Percentiles rank a stretch among this genome's conserved stretches.
Evolutionary conservation across 2,329 filamentous ascomycete species (phyloP).

Genomic region (Aspergillus sp.): DNA sequence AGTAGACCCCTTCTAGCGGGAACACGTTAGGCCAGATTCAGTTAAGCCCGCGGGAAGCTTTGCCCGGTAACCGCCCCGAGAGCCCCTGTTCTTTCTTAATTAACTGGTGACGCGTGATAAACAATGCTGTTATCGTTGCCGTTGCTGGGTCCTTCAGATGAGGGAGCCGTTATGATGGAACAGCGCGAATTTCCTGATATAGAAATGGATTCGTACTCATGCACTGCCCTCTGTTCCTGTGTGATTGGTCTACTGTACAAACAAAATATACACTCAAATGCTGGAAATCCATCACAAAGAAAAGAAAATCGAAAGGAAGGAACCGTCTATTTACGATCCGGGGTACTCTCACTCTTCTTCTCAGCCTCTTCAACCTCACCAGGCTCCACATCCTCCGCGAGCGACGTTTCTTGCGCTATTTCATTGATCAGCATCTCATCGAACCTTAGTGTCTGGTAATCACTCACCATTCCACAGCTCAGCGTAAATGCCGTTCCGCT

Average conservation of each 20-base stretch:
- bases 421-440: neutral
- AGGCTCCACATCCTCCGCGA: slow-evolving; percentile 28
- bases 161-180: no score
- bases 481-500: slow-evolving; percentile 65
- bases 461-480: slow-evolving; percentile 79
- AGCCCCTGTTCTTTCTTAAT: neutral
- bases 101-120: no score
- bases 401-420: slow-evolving; percentile 56
- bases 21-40: neutral
- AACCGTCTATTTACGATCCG: slow-evolving; percentile 1
- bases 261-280: neutral
- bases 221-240: no score
- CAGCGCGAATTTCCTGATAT: no score
- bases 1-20: no score
- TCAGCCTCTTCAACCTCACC: slow-evolving; percentile 37
- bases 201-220: no score
- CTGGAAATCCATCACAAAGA: neutral
- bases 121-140: no score
- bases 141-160: no score
- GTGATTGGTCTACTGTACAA: no score
- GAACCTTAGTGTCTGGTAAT: neutral
- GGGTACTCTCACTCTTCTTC: slow-evolving; percentile 23
- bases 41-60: neutral
- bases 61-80: neutral
- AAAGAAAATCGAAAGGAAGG: neutral